Percentiles rank a stretch among this genome's conserved stretches.
These are phyloP conservation scores for Chlamydomonas asymmetrica DNA, from an alignment of 139 green algal genomes.

Conservation along the genomic window DNA sequence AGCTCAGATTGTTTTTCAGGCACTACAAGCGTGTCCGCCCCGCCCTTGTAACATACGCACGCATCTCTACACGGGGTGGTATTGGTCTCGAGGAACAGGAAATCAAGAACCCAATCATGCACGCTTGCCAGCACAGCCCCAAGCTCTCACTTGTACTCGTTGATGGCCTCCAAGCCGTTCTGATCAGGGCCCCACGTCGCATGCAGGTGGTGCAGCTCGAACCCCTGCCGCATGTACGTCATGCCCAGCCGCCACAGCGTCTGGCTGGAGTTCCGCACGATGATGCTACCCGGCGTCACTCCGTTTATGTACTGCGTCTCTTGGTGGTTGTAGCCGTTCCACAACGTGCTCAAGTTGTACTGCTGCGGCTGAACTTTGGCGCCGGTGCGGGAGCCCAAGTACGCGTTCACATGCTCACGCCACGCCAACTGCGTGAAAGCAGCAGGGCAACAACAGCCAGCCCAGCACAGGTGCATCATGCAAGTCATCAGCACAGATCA, in stretches of 20 bases:
- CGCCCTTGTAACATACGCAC: no score
- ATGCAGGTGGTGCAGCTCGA: conserved; percentile 23
- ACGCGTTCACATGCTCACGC: no score
- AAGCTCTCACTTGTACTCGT: conserved; percentile 11
- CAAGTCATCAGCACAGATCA: no score
- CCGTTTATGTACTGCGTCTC: conserved; percentile 20
- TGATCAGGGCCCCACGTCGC: background rate
- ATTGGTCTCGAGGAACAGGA: no score
- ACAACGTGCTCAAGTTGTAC: conserved; percentile 20
- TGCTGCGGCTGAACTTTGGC: no score
- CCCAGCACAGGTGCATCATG: no score
- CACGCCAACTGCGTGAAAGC: no score
- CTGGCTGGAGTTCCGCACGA: background rate
- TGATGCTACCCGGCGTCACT: background rate
- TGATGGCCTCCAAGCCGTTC: background rate
- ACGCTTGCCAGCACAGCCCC: background rate
- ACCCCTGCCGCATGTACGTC: conserved; percentile 21
- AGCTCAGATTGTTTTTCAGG: no score
- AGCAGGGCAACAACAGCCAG: no score
- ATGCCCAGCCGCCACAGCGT: conserved; percentile 40
- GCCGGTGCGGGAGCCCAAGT: no score
- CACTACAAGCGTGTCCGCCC: no score
- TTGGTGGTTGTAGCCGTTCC: conserved; percentile 15
- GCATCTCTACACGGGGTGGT: no score
- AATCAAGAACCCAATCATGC: background rate